Percentiles rank a stretch among this genome's conserved stretches.
These are phyloP conservation scores for Populus alba DNA, from an alignment of 345 rosid species.

Conservation along the genomic window DNA sequence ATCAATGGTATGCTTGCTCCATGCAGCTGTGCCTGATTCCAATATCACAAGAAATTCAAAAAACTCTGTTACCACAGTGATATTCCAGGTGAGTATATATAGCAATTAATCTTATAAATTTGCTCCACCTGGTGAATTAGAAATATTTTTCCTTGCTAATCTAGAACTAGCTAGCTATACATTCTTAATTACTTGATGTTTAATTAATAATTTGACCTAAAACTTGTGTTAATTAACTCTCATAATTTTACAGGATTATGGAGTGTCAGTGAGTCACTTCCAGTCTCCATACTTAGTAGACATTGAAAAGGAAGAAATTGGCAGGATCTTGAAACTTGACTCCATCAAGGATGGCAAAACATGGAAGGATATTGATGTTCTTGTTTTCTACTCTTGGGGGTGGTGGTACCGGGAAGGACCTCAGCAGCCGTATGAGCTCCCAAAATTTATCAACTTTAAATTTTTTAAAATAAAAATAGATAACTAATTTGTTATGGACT, in stretches of 20 bases:
- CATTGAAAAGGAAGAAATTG: slow-evolving; percentile 36
- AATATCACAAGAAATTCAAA: slow-evolving; percentile 17
- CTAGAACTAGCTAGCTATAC: no score
- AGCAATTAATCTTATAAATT: no score
- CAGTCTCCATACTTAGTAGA: slow-evolving; percentile 48
- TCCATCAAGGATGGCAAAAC: slow-evolving; percentile 40
- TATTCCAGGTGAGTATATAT: slow-evolving; percentile 37
- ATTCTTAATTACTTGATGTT: no score
- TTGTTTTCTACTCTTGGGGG: slow-evolving; percentile 64
- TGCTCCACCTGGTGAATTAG: no score
- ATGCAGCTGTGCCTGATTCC: slow-evolving; percentile 45
- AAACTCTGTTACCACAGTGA: slow-evolving; percentile 18
- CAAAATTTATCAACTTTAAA: no score
- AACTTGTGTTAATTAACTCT: no score
- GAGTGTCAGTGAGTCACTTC: slow-evolving; percentile 40
- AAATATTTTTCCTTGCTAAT: no score
- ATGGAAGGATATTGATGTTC: slow-evolving; percentile 54
- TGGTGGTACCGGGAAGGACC: slow-evolving; percentile 67
- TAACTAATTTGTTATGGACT: no score
- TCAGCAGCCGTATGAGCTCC: slow-evolving; percentile 45
- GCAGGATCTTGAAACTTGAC: slow-evolving; percentile 54
- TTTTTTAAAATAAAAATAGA: no score
- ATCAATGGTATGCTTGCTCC: slow-evolving; percentile 53
- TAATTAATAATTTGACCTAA: no score
- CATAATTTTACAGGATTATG: slow-evolving; percentile 42